Conservation (phyloP, 495 filamentous ascomycete genomes). For the Copromyces sp. region DNA sequence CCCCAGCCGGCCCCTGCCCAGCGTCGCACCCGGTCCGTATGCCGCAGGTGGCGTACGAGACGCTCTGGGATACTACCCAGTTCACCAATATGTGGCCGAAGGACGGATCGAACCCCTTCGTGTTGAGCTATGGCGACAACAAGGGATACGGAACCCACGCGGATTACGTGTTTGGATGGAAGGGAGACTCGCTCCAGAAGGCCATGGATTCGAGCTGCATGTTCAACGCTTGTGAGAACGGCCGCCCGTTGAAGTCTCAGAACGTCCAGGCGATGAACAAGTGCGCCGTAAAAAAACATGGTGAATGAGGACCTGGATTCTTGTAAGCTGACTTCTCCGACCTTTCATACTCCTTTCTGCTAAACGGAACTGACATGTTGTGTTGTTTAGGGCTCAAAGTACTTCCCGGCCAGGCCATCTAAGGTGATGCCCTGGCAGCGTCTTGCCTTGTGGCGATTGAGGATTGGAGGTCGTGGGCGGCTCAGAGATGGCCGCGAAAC, state of each 20-base stretch:
- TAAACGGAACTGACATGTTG: neutral
- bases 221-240: constrained; percentile 35
- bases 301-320: constrained; percentile 37
- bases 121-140: constrained; percentile 20
- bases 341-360: neutral
- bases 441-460: neutral
- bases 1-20: constrained; percentile 35
- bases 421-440: neutral
- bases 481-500: neutral
- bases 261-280: constrained; percentile 30
- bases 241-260: constrained; percentile 34
- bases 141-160: constrained; percentile 18
- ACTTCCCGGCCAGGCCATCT: neutral
- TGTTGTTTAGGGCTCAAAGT: neutral
- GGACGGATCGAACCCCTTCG: constrained; percentile 37
- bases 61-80: constrained; percentile 40
- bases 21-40: constrained; percentile 39
- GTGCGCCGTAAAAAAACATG: constrained; percentile 33
- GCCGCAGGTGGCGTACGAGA: constrained; percentile 42
- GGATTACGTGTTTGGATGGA: constrained; percentile 27
- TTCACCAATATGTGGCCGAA: constrained; percentile 39
- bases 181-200: constrained; percentile 34
- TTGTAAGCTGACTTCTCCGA: constrained; percentile 25
- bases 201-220: constrained; percentile 40
- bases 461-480: neutral